These are phyloP conservation scores for Glaciozyma antarctica DNA, from an alignment of 768 basidiomycete species.

Conservation along the genomic window DNA sequence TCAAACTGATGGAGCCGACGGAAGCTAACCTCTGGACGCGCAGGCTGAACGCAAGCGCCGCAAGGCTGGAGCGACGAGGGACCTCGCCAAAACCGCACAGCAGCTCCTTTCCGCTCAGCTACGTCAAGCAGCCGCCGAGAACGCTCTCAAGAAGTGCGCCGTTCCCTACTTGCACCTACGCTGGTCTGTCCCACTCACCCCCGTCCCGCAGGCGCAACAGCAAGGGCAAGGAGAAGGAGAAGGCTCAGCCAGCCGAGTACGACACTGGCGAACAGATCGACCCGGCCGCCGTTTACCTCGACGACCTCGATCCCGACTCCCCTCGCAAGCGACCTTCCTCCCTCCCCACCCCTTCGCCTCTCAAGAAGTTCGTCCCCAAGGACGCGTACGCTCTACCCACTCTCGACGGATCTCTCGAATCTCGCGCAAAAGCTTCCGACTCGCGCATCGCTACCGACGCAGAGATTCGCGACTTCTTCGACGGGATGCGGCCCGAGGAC, in stretches of 20 bases:
- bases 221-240: background rate
- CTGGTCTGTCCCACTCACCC: background rate
- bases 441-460: conserved; percentile 93
- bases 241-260: conserved; percentile 41
- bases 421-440: conserved; percentile 65
- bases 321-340: conserved; percentile 44
- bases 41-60: conserved; percentile 80
- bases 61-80: conserved; percentile 80
- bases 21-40: background rate
- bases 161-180: background rate
- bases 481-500: conserved; percentile 90
- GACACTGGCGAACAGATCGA: conserved; percentile 51
- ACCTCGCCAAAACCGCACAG: conserved; percentile 79
- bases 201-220: no score
- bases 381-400: conserved; percentile 92
- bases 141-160: conserved; percentile 41
- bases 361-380: conserved; percentile 41
- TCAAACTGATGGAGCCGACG: background rate
- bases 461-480: conserved; percentile 83
- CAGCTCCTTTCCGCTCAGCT: conserved; percentile 85
- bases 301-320: conserved; percentile 53
- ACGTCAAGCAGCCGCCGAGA: conserved; percentile 74
- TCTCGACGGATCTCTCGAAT: conserved; percentile 52
- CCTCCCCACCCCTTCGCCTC: conserved; percentile 31
- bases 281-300: conserved; percentile 73